A percentile compares a stretch with the other conserved stretches of the same genome.
Conservation (phyloP, 208 protist species). For the Trichomonas vaginalis region DNA sequence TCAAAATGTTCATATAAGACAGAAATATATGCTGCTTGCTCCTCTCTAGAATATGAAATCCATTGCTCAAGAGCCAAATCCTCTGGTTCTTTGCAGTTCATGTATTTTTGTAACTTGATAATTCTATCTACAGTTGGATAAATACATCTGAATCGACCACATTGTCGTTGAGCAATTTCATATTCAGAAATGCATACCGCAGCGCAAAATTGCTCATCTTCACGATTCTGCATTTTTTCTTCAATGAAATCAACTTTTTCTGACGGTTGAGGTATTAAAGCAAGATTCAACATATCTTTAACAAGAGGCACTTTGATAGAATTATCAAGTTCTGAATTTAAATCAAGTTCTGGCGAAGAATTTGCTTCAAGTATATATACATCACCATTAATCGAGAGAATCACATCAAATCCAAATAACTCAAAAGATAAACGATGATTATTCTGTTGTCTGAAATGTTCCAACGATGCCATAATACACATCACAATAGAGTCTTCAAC, state of each 20-base stretch:
- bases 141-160: neutral
- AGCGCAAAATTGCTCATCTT: too few relatives aligned
- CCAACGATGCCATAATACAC: neutral
- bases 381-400: constrained; percentile 24
- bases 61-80: neutral
- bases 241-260: neutral
- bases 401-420: constrained; percentile 33
- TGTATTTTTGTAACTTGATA: neutral
- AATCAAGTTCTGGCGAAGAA: constrained; percentile 21
- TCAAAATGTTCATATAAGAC: too few relatives aligned
- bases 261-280: neutral
- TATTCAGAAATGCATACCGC: neutral
- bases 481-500: neutral
- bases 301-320: constrained; percentile 23
- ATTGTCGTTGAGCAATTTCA: neutral
- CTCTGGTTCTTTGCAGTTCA: neutral
- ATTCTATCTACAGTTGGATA: neutral
- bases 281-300: constrained; percentile 19
- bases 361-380: constrained; percentile 35
- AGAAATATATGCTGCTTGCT: neutral
- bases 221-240: neutral
- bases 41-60: neutral
- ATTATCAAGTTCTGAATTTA: constrained; percentile 25
- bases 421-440: constrained; percentile 19
- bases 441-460: neutral